Percentiles rank a stretch among this genome's conserved stretches.
Evolutionary conservation across 306 rosid genomes (phyloP).

Genomic region (Vigna radiata): DNA sequence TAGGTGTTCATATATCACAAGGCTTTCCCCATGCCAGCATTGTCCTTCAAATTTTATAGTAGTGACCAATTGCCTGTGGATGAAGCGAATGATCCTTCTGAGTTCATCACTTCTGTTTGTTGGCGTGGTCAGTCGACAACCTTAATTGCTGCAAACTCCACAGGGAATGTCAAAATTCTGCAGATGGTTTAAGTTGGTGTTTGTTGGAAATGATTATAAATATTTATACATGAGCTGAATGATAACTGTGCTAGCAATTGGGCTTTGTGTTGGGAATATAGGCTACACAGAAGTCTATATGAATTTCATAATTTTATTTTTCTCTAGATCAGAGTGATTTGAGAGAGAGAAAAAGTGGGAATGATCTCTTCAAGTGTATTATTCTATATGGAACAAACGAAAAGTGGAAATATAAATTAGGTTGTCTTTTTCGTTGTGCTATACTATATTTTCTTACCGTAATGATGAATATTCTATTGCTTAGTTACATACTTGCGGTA

Average conservation of each 20-base stretch:
- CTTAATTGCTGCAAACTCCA: conserved; percentile 81
- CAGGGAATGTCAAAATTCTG: conserved; percentile 81
- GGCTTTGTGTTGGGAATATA: conserved; percentile 32
- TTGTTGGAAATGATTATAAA: not conserved
- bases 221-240: conserved; percentile 8
- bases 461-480: no score
- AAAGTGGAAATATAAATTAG: not conserved
- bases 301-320: conserved; percentile 55
- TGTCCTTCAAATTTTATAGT: conserved; percentile 72
- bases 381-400: conserved; percentile 16
- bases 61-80: conserved; percentile 64
- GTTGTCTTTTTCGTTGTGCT: no score
- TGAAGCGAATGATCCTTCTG: conserved; percentile 64
- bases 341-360: conserved; percentile 47
- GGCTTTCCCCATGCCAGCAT: conserved; percentile 88
- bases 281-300: conserved; percentile 16
- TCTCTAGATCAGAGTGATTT: conserved; percentile 49
- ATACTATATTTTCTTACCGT: no score
- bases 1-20: conserved; percentile 89
- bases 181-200: conserved; percentile 68
- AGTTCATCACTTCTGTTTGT: conserved; percentile 81
- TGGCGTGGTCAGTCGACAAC: conserved; percentile 87
- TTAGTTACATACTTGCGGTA: no score
- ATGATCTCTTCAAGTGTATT: conserved; percentile 26
- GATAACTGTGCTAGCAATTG: not conserved